phyloP scores from a whole-genome alignment of 1,284 basidiomycete genomes.

The Phellinidium pouzarii region DNA sequence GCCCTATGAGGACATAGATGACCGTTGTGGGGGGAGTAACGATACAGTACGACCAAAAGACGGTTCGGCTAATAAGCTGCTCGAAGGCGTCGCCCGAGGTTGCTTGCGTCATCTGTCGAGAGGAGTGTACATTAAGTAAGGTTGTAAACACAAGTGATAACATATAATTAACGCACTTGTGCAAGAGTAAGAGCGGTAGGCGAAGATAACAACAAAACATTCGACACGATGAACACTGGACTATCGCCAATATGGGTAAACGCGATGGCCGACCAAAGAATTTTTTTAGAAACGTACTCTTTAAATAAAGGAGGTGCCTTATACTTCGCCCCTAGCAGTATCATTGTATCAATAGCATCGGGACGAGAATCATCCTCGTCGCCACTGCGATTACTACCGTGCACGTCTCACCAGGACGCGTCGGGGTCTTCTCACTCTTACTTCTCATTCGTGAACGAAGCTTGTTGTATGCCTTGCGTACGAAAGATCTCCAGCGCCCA shows the following conservation, averaged over 20 bases:
- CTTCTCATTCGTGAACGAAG: constrained; percentile 6
- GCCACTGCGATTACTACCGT: constrained; percentile 79
- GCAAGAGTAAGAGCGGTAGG: constrained; percentile 80
- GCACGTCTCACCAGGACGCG: constrained; percentile 61
- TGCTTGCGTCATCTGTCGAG: constrained; percentile 66
- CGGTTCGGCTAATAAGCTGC: constrained; percentile 74
- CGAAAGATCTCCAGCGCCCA: constrained; percentile 17
- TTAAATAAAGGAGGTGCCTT: constrained; percentile 62
- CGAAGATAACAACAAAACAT: constrained; percentile 68
- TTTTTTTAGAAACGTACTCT: constrained; percentile 48
- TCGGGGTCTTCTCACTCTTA: constrained; percentile 20
- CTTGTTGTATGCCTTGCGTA: constrained; percentile 33
- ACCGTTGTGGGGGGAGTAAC: constrained; percentile 78
- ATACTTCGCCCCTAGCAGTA: constrained; percentile 54
- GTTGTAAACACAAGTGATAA: neutral
- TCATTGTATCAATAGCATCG: too few relatives aligned
- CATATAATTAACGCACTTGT: constrained; percentile 40
- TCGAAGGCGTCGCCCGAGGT: constrained; percentile 87
- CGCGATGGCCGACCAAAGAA: constrained; percentile 5
- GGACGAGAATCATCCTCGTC: constrained; percentile 79
- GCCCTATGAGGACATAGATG: constrained; percentile 65
- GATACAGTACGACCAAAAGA: constrained; percentile 79
- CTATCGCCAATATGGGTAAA: constrained; percentile 32
- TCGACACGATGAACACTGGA: constrained; percentile 79
- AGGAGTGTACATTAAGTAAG: neutral